These are phyloP conservation scores for Rhynchospora pubera DNA, from an alignment of 176 grass and related monocot genomes.

Conservation along the genomic window DNA sequence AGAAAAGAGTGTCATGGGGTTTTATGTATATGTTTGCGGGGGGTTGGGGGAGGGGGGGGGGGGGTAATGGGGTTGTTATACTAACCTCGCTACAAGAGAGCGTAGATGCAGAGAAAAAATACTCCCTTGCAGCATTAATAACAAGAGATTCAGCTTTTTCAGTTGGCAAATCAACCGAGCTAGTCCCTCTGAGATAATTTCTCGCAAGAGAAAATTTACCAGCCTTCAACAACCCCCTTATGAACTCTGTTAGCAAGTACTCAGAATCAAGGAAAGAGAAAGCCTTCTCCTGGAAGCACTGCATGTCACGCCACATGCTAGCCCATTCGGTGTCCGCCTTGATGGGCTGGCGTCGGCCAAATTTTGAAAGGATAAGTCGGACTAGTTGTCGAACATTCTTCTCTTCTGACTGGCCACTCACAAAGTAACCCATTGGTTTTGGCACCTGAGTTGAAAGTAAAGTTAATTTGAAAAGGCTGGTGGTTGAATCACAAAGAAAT, in stretches of 20 bases:
- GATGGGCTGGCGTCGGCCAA: slow-evolving; percentile 73
- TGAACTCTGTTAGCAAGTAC: slow-evolving; percentile 85
- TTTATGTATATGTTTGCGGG: no score
- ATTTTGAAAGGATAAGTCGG: slow-evolving; percentile 85
- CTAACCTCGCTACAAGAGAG: slow-evolving; percentile 72
- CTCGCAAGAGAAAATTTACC: slow-evolving; percentile 97
- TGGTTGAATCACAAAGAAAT: background rate
- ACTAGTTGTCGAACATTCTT: slow-evolving; percentile 93
- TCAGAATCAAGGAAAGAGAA: slow-evolving; percentile 97
- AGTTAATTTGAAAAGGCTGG: slow-evolving; percentile 14
- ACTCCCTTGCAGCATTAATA: slow-evolving; percentile 84
- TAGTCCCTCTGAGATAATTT: slow-evolving; percentile 93
- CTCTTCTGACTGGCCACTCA: slow-evolving; percentile 53
- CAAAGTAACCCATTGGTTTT: slow-evolving; percentile 72
- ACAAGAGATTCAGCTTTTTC: slow-evolving; percentile 84
- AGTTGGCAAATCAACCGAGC: slow-evolving; percentile 53
- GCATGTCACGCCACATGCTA: slow-evolving; percentile 81
- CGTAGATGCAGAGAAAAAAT: slow-evolving; percentile 98
- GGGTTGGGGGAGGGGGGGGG: no score
- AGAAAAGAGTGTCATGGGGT: background rate
- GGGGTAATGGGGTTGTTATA: background rate
- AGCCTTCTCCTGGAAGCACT: slow-evolving; percentile 89
- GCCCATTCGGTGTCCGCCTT: slow-evolving; percentile 94
- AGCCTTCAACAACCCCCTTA: slow-evolving; percentile 88
- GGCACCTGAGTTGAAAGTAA: slow-evolving; percentile 53